Percentiles rank a stretch among this genome's conserved stretches.
Conservation (phyloP, 1,139 yeast species). For the Pneumocystis oryctolagi region DNA sequence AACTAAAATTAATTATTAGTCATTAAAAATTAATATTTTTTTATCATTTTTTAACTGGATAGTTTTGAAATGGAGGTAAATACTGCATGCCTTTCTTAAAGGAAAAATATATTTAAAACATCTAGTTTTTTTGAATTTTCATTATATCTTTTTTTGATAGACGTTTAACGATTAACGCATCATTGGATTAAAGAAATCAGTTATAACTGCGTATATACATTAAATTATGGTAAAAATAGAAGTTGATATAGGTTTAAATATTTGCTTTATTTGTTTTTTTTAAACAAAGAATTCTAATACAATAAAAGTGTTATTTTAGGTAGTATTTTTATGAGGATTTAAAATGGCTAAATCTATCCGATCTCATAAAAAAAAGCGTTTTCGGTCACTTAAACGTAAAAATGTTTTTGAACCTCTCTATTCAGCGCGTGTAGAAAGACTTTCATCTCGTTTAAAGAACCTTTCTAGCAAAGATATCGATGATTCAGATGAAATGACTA, state of each 20-base stretch:
- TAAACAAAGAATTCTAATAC: background rate
- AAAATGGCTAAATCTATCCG: conserved; percentile 9
- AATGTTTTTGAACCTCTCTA: background rate
- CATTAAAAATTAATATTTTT: background rate
- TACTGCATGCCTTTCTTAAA: background rate
- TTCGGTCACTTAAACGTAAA: conserved; percentile 5
- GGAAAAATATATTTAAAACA: background rate
- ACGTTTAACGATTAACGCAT: background rate
- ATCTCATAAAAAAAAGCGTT: conserved; percentile 7
- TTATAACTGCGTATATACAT: no score
- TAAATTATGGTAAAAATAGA: no score
- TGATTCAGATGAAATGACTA: background rate
- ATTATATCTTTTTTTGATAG: background rate
- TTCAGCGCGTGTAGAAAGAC: background rate
- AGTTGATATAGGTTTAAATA: no score
- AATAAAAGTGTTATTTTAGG: background rate
- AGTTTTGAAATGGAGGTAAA: background rate
- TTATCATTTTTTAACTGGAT: background rate
- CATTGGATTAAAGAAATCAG: background rate
- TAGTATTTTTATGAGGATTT: background rate
- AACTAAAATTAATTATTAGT: background rate
- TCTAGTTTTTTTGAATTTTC: background rate
- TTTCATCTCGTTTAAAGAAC: background rate
- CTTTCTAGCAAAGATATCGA: background rate
- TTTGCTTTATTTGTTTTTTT: background rate